These are phyloP conservation scores for Pichia scutulata DNA, from an alignment of 805 yeast genomes.

Conservation along the genomic window DNA sequence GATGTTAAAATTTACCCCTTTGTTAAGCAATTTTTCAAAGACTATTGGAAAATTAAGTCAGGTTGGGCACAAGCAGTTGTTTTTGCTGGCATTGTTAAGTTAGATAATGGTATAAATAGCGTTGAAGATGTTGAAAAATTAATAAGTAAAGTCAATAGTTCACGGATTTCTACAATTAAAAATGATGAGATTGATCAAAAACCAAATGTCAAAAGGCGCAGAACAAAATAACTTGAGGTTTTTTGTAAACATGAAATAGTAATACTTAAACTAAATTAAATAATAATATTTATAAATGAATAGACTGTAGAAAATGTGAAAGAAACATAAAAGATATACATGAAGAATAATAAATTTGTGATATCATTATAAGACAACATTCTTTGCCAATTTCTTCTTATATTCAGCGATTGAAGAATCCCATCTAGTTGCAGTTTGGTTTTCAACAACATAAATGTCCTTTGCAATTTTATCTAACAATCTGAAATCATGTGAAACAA, in stretches of 20 bases:
- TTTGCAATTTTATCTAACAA: constrained; percentile 94
- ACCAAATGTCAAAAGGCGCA: not conserved
- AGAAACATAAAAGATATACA: not conserved
- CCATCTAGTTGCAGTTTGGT: constrained; percentile 96
- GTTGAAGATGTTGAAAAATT: constrained; percentile 5
- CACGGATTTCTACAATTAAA: no score
- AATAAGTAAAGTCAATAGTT: not conserved
- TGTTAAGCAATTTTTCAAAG: constrained; percentile 34
- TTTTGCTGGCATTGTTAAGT: constrained; percentile 70
- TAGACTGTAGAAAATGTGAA: not conserved
- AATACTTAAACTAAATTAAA: no score
- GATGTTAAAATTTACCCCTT: constrained; percentile 40
- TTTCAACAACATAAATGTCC: constrained; percentile 93
- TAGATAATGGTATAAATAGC: constrained; percentile 57
- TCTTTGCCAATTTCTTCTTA: constrained; percentile 90
- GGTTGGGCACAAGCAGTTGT: constrained; percentile 99
- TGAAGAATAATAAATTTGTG: not conserved
- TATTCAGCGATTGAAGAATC: constrained; percentile 84
- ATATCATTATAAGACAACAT: constrained; percentile 57
- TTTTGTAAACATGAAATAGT: not conserved
- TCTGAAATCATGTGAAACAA: constrained; percentile 98
- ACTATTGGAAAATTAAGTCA: constrained; percentile 82
- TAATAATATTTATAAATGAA: not conserved
- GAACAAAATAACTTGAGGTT: not conserved
- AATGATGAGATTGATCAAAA: not conserved